Conservation (phyloP, 176 grass and related monocot species). For the Eleusine indica region DNA sequence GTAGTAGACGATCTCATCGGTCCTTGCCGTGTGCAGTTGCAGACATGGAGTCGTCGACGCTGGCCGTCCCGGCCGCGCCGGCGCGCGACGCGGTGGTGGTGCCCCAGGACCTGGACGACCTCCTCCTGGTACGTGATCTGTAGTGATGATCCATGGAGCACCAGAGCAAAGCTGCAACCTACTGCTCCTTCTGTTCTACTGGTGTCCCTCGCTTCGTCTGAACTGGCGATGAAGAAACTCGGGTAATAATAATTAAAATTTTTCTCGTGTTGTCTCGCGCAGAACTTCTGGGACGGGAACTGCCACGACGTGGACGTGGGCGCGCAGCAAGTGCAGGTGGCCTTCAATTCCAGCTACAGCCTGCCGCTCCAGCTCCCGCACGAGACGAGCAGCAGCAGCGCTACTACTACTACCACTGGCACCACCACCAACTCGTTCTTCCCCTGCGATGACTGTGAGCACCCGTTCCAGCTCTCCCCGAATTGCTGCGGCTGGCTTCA, state of each 20-base stretch:
- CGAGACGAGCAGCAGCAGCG: conserved; percentile 19
- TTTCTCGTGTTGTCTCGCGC: not conserved
- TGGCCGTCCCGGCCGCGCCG: not conserved
- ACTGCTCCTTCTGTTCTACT: too few species aligned
- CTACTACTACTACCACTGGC: not conserved
- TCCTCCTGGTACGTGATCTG: conserved; percentile 54
- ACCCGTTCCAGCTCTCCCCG: conserved; percentile 3
- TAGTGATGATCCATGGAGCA: not conserved
- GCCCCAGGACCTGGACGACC: conserved; percentile 56
- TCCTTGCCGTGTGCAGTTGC: conserved; percentile 25
- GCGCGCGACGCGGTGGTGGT: not conserved
- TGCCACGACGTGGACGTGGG: conserved; percentile 49
- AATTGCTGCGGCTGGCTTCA: not conserved
- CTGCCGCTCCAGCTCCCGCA: conserved; percentile 17
- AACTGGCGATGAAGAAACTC: not conserved
- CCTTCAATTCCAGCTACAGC: conserved; percentile 53
- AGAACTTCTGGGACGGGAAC: conserved; percentile 80
- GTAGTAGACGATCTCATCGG: not conserved
- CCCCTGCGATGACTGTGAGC: conserved; percentile 28
- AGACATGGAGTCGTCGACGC: conserved; percentile 50
- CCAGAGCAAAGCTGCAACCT: not conserved
- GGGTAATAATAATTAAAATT: not conserved
- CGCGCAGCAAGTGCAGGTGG: conserved; percentile 36
- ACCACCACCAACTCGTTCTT: conserved; percentile 12
- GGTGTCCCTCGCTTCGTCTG: not conserved